These are phyloP conservation scores for Oryza longistaminata DNA, from an alignment of 176 grass and related monocot genomes.

Conservation along the genomic window DNA sequence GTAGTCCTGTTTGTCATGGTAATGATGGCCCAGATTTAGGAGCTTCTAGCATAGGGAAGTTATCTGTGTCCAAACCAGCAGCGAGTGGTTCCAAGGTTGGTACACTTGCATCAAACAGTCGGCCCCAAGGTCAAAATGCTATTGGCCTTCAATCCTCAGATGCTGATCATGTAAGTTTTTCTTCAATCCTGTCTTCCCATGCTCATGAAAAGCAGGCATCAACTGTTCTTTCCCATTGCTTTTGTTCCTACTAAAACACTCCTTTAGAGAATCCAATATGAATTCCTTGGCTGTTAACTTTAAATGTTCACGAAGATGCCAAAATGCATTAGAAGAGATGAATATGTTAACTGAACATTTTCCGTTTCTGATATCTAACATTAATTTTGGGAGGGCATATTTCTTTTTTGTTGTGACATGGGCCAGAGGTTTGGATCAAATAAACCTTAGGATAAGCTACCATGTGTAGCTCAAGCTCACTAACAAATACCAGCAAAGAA, in stretches of 20 bases:
- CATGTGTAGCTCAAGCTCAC: not conserved
- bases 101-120: conserved; percentile 46
- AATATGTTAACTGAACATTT: not conserved
- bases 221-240: not conserved
- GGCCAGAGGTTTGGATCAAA: not conserved
- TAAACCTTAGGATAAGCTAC: conserved; percentile 18
- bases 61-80: conserved; percentile 61
- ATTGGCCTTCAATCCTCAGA: conserved; percentile 44
- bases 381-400: conserved; percentile 12
- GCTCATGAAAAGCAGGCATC: conserved; percentile 4
- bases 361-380: not conserved
- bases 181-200: conserved; percentile 20
- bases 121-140: conserved; percentile 49
- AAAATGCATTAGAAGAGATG: conserved; percentile 19
- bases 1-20: conserved; percentile 50
- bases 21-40: conserved; percentile 54
- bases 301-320: not conserved
- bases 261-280: not conserved
- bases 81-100: conserved; percentile 48
- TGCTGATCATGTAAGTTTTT: conserved; percentile 65
- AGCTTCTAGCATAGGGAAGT: conserved; percentile 50
- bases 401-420: not conserved
- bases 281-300: not conserved
- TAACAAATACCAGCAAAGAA: not conserved
- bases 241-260: not conserved